These are phyloP conservation scores for Colletotrichum tropicale DNA, from an alignment of 2,329 filamentous ascomycete genomes.

Conservation along the genomic window DNA sequence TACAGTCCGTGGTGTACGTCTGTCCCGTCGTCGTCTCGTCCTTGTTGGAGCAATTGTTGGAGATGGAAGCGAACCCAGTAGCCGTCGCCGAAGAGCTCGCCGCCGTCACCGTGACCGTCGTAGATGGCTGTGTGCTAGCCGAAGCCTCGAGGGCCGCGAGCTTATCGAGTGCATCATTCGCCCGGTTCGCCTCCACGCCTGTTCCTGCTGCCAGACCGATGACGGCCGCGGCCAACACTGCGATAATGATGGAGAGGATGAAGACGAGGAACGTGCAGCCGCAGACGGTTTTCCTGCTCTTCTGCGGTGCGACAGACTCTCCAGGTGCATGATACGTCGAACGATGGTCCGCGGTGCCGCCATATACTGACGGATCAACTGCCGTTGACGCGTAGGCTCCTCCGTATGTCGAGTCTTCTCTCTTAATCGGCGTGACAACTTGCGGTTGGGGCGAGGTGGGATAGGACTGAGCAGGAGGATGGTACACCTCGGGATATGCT, in stretches of 20 bases:
- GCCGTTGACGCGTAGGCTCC: background rate
- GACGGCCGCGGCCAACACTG: slow-evolving; percentile 41
- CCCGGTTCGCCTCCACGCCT: slow-evolving; percentile 43
- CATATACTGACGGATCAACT: slow-evolving; percentile 10
- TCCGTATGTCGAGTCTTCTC: slow-evolving; percentile 6
- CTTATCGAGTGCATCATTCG: slow-evolving; percentile 38
- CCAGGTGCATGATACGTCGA: background rate
- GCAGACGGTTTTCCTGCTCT: slow-evolving; percentile 10
- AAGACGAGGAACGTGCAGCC: slow-evolving; percentile 42
- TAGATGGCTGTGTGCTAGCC: slow-evolving; percentile 9
- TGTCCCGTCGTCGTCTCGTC: slow-evolving; percentile 38
- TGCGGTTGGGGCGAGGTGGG: background rate
- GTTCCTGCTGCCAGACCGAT: slow-evolving; percentile 50
- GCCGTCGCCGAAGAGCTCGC: slow-evolving; percentile 26
- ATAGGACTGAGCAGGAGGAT: slow-evolving; percentile 1
- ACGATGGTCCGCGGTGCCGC: background rate
- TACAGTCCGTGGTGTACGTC: slow-evolving; percentile 43
- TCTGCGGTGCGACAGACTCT: background rate
- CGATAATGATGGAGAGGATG: slow-evolving; percentile 43
- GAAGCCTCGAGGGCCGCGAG: slow-evolving; percentile 32
- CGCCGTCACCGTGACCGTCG: slow-evolving; percentile 19
- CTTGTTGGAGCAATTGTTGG: slow-evolving; percentile 43
- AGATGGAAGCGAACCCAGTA: slow-evolving; percentile 34
- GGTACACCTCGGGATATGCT: slow-evolving; percentile 14
- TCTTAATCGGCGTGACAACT: slow-evolving; percentile 7